phyloP scores from a whole-genome alignment of 2,329 filamentous ascomycete species.

The Pseudofabraea citricarpa region DNA sequence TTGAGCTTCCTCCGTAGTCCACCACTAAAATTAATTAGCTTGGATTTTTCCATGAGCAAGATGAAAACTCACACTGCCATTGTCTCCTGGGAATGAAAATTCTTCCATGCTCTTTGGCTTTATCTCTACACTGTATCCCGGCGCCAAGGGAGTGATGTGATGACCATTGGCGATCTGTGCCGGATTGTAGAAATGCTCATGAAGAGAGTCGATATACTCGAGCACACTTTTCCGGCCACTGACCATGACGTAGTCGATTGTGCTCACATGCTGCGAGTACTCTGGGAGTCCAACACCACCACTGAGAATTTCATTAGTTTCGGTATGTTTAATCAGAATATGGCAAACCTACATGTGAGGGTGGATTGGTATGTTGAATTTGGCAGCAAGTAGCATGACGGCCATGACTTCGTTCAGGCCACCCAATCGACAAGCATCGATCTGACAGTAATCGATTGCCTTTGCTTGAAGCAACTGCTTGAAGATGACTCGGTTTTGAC shows the following conservation, averaged over 20 bases:
- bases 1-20: too few species aligned
- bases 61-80: too few species aligned
- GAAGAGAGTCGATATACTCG: conserved; percentile 89
- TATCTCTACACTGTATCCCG: conserved; percentile 94
- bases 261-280: conserved; percentile 89
- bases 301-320: too few species aligned
- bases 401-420: conserved; percentile 90
- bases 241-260: conserved; percentile 88
- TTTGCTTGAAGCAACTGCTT: conserved; percentile 80
- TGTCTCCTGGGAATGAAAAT: conserved; percentile 71
- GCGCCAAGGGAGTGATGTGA: conserved; percentile 77
- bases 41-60: too few species aligned
- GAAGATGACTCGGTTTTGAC: conserved; percentile 90
- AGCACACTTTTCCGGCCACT: conserved; percentile 75
- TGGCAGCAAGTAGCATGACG: conserved; percentile 77
- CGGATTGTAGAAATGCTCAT: conserved; percentile 88
- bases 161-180: conserved; percentile 77
- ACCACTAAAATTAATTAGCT: too few species aligned
- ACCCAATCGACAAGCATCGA: conserved; percentile 84
- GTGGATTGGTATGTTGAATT: conserved; percentile 72
- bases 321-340: too few species aligned
- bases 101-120: conserved; percentile 79
- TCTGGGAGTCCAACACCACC: conserved; percentile 88
- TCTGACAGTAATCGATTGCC: conserved; percentile 83
- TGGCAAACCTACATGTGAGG: too few species aligned